Conservation (phyloP, 2,329 filamentous ascomycete species). For the Scedosporium boydii region DNA sequence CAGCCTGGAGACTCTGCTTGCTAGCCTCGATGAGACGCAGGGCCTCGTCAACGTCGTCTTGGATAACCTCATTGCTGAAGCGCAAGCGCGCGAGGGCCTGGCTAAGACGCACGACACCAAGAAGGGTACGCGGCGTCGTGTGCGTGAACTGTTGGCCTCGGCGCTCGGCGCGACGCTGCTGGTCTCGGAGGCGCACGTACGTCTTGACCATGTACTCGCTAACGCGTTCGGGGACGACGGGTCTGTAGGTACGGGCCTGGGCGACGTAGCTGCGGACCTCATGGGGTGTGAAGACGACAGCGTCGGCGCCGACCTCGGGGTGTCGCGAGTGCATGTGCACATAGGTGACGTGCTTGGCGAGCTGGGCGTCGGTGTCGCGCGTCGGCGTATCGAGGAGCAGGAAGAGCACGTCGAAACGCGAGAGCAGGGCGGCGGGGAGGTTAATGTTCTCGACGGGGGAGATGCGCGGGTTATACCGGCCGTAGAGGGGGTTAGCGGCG, state of each 20-base stretch:
- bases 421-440: slow-evolving; percentile 89
- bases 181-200: slow-evolving; percentile 87
- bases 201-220: slow-evolving; percentile 96
- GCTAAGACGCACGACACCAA: slow-evolving; percentile 85
- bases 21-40: slow-evolving; percentile 84
- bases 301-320: slow-evolving; percentile 56
- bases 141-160: slow-evolving; percentile 89
- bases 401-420: slow-evolving; percentile 95
- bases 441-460: slow-evolving; percentile 99
- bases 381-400: slow-evolving; percentile 90
- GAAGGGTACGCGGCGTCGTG: slow-evolving; percentile 84
- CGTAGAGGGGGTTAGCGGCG: slow-evolving; percentile 93
- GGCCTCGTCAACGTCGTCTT: slow-evolving; percentile 93
- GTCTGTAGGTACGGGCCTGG: slow-evolving; percentile 80
- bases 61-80: slow-evolving; percentile 75
- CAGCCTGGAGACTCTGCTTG: slow-evolving; percentile 79
- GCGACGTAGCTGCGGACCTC: slow-evolving; percentile 96
- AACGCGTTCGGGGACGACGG: slow-evolving; percentile 72
- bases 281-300: slow-evolving; percentile 76
- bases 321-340: slow-evolving; percentile 97
- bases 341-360: slow-evolving; percentile 89
- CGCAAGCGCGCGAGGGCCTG: slow-evolving; percentile 88
- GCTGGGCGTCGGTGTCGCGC: slow-evolving; percentile 81
- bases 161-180: slow-evolving; percentile 85
- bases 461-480: slow-evolving; percentile 93